phyloP scores from a whole-genome alignment of 345 rosid genomes.

The Brassica cretica region DNA sequence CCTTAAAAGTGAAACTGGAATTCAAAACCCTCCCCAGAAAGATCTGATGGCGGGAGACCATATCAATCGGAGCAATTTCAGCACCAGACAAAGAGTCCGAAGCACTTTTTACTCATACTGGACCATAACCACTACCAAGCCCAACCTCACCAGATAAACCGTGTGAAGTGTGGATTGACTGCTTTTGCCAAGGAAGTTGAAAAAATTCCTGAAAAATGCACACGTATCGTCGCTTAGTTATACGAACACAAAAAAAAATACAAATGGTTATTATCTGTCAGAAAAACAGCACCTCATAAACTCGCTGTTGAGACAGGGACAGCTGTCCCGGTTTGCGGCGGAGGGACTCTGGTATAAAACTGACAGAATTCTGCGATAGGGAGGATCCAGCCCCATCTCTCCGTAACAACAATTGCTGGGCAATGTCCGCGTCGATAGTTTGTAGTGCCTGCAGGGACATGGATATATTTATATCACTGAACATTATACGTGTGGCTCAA shows the following conservation, averaged over 20 bases:
- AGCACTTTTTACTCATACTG: slow-evolving; percentile 52
- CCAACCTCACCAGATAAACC: slow-evolving; percentile 52
- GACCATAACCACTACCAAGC: slow-evolving; percentile 28
- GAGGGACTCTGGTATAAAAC: slow-evolving; percentile 80
- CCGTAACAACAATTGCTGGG: background rate
- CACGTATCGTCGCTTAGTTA: background rate
- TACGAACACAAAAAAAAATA: slow-evolving; percentile 21
- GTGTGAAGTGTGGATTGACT: slow-evolving; percentile 66
- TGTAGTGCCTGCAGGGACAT: slow-evolving; percentile 67
- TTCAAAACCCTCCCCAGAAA: slow-evolving; percentile 59
- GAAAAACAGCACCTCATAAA: slow-evolving; percentile 70
- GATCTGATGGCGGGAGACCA: slow-evolving; percentile 63
- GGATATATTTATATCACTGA: background rate
- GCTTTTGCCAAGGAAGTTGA: slow-evolving; percentile 97
- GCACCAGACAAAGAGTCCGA: slow-evolving; percentile 52
- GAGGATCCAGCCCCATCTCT: slow-evolving; percentile 35
- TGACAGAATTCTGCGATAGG: slow-evolving; percentile 70
- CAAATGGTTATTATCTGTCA: background rate
- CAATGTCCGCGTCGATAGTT: slow-evolving; percentile 53
- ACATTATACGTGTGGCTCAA: background rate
- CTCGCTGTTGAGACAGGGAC: slow-evolving; percentile 86
- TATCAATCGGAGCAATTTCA: slow-evolving; percentile 55
- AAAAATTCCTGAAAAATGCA: slow-evolving; percentile 73
- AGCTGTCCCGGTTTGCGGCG: slow-evolving; percentile 95
- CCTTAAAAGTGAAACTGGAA: slow-evolving; percentile 60